Conservation (phyloP, 1,139 yeast species). For the Candida smagusa region DNA sequence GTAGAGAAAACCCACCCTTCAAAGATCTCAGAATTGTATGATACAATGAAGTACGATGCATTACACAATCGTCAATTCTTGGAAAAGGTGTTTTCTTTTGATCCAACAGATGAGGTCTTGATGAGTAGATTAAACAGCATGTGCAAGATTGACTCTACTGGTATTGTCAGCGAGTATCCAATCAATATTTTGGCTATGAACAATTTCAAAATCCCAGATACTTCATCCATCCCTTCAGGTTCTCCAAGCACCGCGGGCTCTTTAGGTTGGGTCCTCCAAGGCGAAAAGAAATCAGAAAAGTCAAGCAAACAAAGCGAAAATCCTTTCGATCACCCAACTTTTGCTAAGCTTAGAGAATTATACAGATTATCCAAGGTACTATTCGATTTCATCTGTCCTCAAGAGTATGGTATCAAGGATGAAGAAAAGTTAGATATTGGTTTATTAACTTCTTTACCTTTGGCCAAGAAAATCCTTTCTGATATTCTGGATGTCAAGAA, state of each 20-base stretch:
- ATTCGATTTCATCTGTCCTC: conserved; percentile 97
- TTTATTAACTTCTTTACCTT: conserved; percentile 85
- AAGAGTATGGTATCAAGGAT: conserved; percentile 96
- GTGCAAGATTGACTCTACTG: conserved; percentile 55
- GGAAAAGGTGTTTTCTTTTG: conserved; percentile 77
- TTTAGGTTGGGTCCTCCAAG: conserved; percentile 70
- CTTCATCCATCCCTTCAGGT: conserved; percentile 13
- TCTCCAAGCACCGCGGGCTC: conserved; percentile 58
- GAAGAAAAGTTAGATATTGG: conserved; percentile 97
- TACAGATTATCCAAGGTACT: conserved; percentile 87
- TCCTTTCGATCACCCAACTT: conserved; percentile 81
- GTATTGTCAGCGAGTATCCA: conserved; percentile 76
- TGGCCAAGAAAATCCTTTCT: conserved; percentile 80
- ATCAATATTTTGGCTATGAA: conserved; percentile 75
- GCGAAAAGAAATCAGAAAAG: conserved; percentile 15
- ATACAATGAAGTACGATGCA: conserved; percentile 98
- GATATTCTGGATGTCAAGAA: conserved; percentile 81
- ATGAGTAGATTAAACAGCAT: conserved; percentile 30
- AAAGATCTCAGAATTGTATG: conserved; percentile 92
- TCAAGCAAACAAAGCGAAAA: conserved; percentile 32
- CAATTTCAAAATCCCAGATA: conserved; percentile 56
- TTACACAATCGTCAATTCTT: conserved; percentile 89
- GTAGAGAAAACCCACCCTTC: conserved; percentile 98
- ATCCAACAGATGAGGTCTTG: conserved; percentile 49
- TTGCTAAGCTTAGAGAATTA: conserved; percentile 78